phyloP scores from a whole-genome alignment of 495 filamentous ascomycete genomes.

The Parachaetomium inaequale region DNA sequence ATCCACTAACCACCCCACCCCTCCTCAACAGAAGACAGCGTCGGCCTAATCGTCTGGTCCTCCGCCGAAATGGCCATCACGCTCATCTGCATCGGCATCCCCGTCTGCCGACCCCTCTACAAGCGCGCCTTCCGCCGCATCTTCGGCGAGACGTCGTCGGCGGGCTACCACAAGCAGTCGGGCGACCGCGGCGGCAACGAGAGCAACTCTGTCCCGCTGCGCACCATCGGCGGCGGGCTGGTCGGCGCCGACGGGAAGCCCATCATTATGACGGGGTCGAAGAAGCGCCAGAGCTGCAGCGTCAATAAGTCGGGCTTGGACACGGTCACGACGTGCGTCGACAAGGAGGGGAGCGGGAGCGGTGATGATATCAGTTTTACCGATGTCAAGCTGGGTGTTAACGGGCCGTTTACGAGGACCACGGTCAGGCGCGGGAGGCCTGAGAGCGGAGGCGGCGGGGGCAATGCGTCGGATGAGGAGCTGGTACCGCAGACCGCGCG shows the following conservation, averaged over 20 bases:
- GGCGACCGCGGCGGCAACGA: neutral
- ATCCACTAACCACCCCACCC: slow-evolving; percentile 2
- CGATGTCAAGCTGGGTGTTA: slow-evolving; percentile 14
- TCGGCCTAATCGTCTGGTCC: slow-evolving; percentile 27
- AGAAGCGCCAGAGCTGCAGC: neutral
- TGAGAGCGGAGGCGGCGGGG: neutral
- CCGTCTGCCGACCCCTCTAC: slow-evolving; percentile 18
- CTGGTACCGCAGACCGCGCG: neutral
- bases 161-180: slow-evolving; percentile 14
- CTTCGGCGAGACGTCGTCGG: slow-evolving; percentile 5
- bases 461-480: slow-evolving; percentile 11
- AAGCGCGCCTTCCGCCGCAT: slow-evolving; percentile 16
- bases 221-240: slow-evolving; percentile 16
- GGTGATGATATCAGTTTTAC: slow-evolving; percentile 11
- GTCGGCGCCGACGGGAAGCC: slow-evolving; percentile 11
- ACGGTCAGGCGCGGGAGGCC: slow-evolving; percentile 7
- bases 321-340: neutral
- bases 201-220: slow-evolving; percentile 8
- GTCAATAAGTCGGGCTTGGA: neutral
- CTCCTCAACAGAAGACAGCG: slow-evolving; percentile 23
- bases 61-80: slow-evolving; percentile 26
- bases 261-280: neutral
- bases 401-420: slow-evolving; percentile 13
- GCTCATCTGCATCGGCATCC: slow-evolving; percentile 26
- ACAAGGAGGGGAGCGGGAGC: neutral